Evolutionary conservation across 2,329 filamentous ascomycete species (phyloP).

Genomic region (Venturia nashicola): DNA sequence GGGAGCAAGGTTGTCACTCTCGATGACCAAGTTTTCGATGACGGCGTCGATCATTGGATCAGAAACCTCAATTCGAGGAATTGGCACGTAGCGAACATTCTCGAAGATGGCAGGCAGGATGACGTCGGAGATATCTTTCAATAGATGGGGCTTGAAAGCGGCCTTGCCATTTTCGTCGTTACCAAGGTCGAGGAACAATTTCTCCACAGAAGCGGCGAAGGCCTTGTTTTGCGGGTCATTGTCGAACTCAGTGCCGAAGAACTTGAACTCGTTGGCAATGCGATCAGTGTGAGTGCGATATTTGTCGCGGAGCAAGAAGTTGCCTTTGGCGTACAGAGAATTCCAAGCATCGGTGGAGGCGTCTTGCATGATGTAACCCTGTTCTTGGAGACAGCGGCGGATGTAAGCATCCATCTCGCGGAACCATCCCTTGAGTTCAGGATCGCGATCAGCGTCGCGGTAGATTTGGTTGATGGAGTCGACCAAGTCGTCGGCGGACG

Average conservation of each 20-base stretch:
- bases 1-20: slow-evolving; percentile 93
- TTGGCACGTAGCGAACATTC: slow-evolving; percentile 76
- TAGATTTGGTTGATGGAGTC: slow-evolving; percentile 78
- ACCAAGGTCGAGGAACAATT: slow-evolving; percentile 83
- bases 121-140: slow-evolving; percentile 80
- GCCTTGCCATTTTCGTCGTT: slow-evolving; percentile 75
- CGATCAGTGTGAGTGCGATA: slow-evolving; percentile 79
- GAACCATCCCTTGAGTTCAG: slow-evolving; percentile 85
- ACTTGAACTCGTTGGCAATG: slow-evolving; percentile 81
- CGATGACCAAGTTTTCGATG: slow-evolving; percentile 87
- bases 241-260: slow-evolving; percentile 79
- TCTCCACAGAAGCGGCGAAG: slow-evolving; percentile 64
- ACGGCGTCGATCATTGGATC: slow-evolving; percentile 76
- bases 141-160: slow-evolving; percentile 79
- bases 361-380: slow-evolving; percentile 84
- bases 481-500: slow-evolving; percentile 77
- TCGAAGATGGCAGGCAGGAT: slow-evolving; percentile 76
- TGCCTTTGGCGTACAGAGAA: slow-evolving; percentile 69
- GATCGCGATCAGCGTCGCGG: slow-evolving; percentile 71
- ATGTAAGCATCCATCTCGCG: slow-evolving; percentile 64
- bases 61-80: slow-evolving; percentile 87
- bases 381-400: slow-evolving; percentile 71
- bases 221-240: slow-evolving; percentile 74
- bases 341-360: slow-evolving; percentile 72
- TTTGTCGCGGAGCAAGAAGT: slow-evolving; percentile 75